phyloP scores from a whole-genome alignment of 352 stramenopile genomes.

The Phytophthora fragariaefolia region DNA sequence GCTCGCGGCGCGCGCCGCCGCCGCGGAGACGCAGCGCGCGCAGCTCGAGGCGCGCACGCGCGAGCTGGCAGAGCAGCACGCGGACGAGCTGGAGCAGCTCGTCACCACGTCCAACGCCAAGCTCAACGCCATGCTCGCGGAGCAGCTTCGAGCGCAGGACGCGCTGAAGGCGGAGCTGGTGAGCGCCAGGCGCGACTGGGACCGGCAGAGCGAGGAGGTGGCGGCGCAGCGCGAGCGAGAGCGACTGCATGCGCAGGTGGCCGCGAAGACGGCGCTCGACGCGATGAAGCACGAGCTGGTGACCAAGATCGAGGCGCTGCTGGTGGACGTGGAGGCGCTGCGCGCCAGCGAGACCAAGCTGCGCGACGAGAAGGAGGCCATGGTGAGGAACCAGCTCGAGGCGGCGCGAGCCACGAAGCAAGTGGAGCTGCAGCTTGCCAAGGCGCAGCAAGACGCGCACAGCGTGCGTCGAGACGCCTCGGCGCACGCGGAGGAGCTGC shows the following conservation, averaged over 20 bases:
- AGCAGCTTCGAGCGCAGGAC: slow-evolving; percentile 75
- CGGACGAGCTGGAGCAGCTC: slow-evolving; percentile 67
- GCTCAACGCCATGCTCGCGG: slow-evolving; percentile 76
- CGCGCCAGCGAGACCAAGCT: slow-evolving; percentile 55
- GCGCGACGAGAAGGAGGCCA: slow-evolving; percentile 59
- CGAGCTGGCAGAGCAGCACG: slow-evolving; percentile 47
- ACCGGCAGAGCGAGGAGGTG: slow-evolving; percentile 29
- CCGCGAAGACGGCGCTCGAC: slow-evolving; percentile 40
- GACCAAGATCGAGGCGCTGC: slow-evolving; percentile 67
- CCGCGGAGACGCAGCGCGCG: slow-evolving; percentile 36
- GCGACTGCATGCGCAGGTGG: slow-evolving; percentile 16
- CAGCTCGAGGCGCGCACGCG: slow-evolving; percentile 37
- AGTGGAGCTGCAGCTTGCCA: slow-evolving; percentile 54
- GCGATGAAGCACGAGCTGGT: slow-evolving; percentile 61
- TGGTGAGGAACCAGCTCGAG: slow-evolving; percentile 45
- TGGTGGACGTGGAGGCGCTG: slow-evolving; percentile 56
- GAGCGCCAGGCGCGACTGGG: slow-evolving; percentile 26
- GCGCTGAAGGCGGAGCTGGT: slow-evolving; percentile 41
- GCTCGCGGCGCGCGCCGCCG: slow-evolving; percentile 27
- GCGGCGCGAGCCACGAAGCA: slow-evolving; percentile 42
- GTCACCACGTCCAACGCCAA: slow-evolving; percentile 74
- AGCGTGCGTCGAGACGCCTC: slow-evolving; percentile 64
- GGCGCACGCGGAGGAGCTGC: slow-evolving; percentile 47
- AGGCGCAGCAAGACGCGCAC: slow-evolving; percentile 53
- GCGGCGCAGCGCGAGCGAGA: slow-evolving; percentile 30